Evolutionary conservation across 257 asterid species (phyloP).

Genomic region (Solanum tarijense): DNA sequence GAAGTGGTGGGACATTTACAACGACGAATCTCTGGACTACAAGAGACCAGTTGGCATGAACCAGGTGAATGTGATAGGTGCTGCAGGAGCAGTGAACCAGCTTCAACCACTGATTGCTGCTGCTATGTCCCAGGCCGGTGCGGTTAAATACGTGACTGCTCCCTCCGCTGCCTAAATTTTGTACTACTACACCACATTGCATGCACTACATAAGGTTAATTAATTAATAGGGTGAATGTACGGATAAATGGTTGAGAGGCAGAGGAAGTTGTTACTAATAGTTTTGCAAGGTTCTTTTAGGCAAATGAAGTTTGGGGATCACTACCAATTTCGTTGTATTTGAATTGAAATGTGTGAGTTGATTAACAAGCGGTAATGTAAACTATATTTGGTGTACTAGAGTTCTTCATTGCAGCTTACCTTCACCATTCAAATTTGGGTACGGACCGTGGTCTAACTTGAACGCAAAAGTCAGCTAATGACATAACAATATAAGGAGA

Average conservation of each 20-base stretch:
- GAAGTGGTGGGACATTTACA: conserved; percentile 45
- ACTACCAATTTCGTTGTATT: not conserved
- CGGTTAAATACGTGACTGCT: not conserved
- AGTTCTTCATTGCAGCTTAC: not conserved
- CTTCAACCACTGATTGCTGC: not conserved
- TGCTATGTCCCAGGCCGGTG: not conserved
- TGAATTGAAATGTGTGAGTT: no score
- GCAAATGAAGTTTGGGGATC: not conserved
- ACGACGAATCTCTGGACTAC: conserved; percentile 28
- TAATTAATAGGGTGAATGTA: not conserved
- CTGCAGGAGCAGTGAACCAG: not conserved
- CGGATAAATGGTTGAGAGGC: not conserved
- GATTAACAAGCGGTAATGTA: no score
- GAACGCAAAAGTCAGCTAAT: no score
- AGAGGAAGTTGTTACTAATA: not conserved
- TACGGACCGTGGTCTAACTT: no score
- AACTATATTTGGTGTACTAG: not conserved
- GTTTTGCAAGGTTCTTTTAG: not conserved
- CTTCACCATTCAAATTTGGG: not conserved
- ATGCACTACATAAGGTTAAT: not conserved
- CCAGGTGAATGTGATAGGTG: not conserved
- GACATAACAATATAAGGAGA: not conserved
- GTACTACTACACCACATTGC: no score
- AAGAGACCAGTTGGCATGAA: not conserved
- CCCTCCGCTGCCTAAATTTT: not conserved